Conservation (phyloP, 202 grass and related monocot species). For the Bolboschoenoplectus hybrid region DNA sequence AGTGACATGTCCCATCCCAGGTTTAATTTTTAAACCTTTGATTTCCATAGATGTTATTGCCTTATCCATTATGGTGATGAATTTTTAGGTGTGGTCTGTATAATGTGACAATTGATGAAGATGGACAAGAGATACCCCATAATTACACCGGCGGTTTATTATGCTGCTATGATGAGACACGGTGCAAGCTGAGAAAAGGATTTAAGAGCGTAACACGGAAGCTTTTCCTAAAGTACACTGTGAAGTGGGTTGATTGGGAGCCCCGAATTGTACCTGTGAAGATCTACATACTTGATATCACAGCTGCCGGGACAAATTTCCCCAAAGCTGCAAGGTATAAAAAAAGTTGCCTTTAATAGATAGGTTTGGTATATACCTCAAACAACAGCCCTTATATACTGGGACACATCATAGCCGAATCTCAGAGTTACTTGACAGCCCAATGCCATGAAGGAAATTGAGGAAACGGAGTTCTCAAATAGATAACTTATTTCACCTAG, state of each 20-base stretch:
- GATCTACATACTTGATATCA: constrained; percentile 86
- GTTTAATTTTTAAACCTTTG: not conserved
- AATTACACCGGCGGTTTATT: constrained; percentile 59
- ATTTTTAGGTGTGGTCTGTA: constrained; percentile 51
- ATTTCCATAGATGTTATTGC: not conserved
- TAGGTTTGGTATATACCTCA: not conserved
- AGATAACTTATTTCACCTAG: not conserved
- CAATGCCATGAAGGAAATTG: not conserved
- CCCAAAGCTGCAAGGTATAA: constrained; percentile 58
- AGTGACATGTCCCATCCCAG: not conserved
- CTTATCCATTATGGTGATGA: not conserved
- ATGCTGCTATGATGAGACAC: constrained; percentile 82
- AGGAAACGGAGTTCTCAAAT: constrained; percentile 1
- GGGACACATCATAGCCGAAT: not conserved
- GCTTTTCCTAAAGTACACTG: constrained; percentile 73
- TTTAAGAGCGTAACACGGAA: constrained; percentile 43
- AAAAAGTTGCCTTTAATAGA: not conserved
- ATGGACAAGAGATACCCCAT: constrained; percentile 33
- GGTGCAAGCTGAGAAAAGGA: constrained; percentile 52
- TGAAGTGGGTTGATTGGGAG: constrained; percentile 69
- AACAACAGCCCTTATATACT: not conserved
- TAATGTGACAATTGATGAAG: constrained; percentile 63
- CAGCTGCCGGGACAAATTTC: constrained; percentile 33
- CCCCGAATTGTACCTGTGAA: constrained; percentile 56
- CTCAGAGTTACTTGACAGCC: not conserved